These are phyloP conservation scores for Penicillium sp. DNA, from an alignment of 2,329 filamentous ascomycete species.

Conservation along the genomic window DNA sequence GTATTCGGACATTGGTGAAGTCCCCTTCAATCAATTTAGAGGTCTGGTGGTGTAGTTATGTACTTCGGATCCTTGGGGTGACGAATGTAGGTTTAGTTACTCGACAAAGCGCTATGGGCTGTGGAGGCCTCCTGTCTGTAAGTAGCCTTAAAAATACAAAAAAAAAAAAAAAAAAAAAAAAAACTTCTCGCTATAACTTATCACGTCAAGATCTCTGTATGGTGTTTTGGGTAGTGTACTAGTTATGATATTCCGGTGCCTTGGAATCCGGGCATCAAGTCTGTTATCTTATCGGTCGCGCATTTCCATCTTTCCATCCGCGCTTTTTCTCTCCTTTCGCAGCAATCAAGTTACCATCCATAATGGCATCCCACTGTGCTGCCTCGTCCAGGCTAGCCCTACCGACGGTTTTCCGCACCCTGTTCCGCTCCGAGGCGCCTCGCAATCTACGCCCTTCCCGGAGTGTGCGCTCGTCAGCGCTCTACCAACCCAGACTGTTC, in stretches of 20 bases:
- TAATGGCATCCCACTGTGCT: constrained; percentile 25
- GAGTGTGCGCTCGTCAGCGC: constrained; percentile 1
- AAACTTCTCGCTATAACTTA: too few species aligned
- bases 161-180: too few species aligned
- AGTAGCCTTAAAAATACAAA: too few species aligned
- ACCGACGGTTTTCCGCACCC: constrained; percentile 23
- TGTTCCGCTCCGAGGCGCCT: constrained; percentile 26
- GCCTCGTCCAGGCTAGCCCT: constrained; percentile 28
- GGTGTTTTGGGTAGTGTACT: too few species aligned
- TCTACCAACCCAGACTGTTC: constrained; percentile 11
- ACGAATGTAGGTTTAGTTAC: too few species aligned
- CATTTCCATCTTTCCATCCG: background rate
- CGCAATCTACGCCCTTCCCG: constrained; percentile 7
- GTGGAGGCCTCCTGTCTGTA: too few species aligned
- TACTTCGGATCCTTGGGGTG: too few species aligned
- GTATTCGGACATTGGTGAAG: too few species aligned
- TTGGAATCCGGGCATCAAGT: background rate
- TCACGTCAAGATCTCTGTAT: too few species aligned
- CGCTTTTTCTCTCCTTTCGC: background rate
- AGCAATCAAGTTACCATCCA: background rate
- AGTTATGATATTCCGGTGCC: background rate
- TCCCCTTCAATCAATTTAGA: too few species aligned
- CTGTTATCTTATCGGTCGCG: constrained; percentile 3
- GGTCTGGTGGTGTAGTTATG: too few species aligned
- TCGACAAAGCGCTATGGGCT: too few species aligned